Conservation (phyloP, 352 stramenopile species). For the Phytophthora pseudosyringae region DNA sequence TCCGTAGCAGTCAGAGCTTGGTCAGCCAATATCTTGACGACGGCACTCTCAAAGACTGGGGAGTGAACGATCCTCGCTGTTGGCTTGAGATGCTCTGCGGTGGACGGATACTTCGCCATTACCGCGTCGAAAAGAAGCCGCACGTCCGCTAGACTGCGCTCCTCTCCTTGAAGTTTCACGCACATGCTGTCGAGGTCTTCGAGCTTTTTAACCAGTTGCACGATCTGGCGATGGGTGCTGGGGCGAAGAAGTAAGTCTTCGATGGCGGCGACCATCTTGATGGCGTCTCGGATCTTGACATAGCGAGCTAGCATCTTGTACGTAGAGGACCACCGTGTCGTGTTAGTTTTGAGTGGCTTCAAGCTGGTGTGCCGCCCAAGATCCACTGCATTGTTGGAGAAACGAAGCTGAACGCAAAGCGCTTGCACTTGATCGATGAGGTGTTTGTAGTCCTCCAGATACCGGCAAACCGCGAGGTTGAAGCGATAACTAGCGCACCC, state of each 20-base stretch:
- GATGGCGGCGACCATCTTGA: slow-evolving; percentile 10
- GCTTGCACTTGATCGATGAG: background rate
- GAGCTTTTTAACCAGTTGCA: background rate
- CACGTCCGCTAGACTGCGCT: background rate
- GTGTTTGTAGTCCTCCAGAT: background rate
- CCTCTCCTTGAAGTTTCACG: background rate
- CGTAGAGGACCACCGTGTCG: background rate
- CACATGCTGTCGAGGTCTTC: slow-evolving; percentile 5
- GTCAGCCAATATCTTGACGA: background rate
- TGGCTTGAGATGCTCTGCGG: background rate
- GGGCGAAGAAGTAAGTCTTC: slow-evolving; percentile 9
- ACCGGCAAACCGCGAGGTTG: slow-evolving; percentile 3
- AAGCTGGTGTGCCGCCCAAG: background rate
- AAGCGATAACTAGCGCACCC: slow-evolving; percentile 10
- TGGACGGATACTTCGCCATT: slow-evolving; percentile 1
- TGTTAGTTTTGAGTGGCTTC: slow-evolving; percentile 3
- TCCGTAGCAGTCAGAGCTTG: background rate
- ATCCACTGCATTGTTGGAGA: slow-evolving; percentile 3
- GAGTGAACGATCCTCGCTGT: slow-evolving; percentile 4
- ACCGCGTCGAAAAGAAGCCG: slow-evolving; percentile 11
- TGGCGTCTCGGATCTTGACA: slow-evolving; percentile 7
- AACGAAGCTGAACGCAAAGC: background rate
- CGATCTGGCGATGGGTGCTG: slow-evolving; percentile 5
- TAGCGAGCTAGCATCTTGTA: slow-evolving; percentile 8
- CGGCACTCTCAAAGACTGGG: slow-evolving; percentile 1